Evolutionary conservation across 345 rosid species (phyloP), one percentile per base, ranked within the genome.

Genomic region (Psidium friedrichsthalianum): DNA sequence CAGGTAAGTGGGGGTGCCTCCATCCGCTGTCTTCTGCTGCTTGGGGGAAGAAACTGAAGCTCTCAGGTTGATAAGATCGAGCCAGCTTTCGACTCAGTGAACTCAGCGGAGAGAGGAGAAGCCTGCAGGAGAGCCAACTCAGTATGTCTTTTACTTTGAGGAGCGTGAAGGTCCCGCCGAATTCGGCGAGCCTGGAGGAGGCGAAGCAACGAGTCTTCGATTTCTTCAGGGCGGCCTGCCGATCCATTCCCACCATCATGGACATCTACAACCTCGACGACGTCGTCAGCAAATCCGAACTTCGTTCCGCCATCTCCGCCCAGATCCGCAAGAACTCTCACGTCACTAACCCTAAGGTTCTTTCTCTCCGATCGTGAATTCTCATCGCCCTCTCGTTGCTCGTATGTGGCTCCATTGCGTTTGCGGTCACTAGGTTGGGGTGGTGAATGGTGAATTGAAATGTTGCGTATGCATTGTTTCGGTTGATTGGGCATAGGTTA

Each of bases 221-320:
- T 87, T 92, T 97, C 94, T 97, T 97, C 88, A 91, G 93, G 86
- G 51, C 91, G 13, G 92, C 99, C 4, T 96, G 99, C 90, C 88
- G 99, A 87, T 94, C 99, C 53, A 87, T 97, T 83, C 99, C 99
- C 0, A 21, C 91, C 6, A 54, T 96, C 84, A 95, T 96, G 94
- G 98, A 97, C 6, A 96, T 97, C 74, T 97, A 97, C 94, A 95
- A 93, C 88, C 95, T 97, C 56, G 91, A 95, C 87, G 99, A 97
- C 89, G 95, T 97, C 88, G 96, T 89, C 56, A 83, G 92, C 44
- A 88, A 86, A 82, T 91, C 99, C 84, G 94, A 97, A 89, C 97
- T 97, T 89, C 99, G 99, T 16, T 90, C 94, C 88, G 51, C 91
- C 88, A 94, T 97, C 92, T 89, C 99, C 88, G 84, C 98, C 86